Evolutionary conservation across 164 flowering plant genomes (phyloP).

Genomic region (Piper betle): DNA sequence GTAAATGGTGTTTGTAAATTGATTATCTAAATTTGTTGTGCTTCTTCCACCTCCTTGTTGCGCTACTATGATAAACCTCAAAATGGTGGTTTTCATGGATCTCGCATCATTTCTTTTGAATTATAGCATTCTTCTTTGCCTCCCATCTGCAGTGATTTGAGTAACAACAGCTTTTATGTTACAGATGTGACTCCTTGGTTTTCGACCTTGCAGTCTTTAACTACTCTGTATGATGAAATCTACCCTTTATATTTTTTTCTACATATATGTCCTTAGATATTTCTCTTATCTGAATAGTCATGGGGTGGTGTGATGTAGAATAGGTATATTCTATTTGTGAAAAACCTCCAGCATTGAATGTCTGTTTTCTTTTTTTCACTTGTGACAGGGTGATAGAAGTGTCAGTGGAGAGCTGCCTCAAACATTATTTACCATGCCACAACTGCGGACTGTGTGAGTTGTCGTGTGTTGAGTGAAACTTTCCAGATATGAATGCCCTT

Average conservation of each 20-base stretch:
- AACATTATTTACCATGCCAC: constrained; percentile 49
- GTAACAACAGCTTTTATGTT: constrained; percentile 61
- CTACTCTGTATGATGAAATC: constrained; percentile 56
- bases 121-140: neutral
- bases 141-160: constrained; percentile 48
- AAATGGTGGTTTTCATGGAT: no score
- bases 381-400: constrained; percentile 44
- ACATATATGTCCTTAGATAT: no score
- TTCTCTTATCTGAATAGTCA: no score
- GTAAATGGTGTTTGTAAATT: neutral
- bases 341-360: neutral
- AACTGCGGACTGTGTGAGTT: constrained; percentile 36
- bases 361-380: neutral
- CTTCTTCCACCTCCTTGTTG: no score
- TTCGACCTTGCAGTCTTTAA: constrained; percentile 58
- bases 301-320: no score
- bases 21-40: neutral
- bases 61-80: no score
- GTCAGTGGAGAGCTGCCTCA: constrained; percentile 50
- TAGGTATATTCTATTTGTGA: no score
- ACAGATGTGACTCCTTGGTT: constrained; percentile 79
- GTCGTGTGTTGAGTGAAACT: neutral
- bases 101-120: no score
- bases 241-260: neutral
- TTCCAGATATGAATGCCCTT: neutral